Evolutionary conservation across 2,329 filamentous ascomycete genomes (phyloP), one percentile per base, ranked within the genome.

Genomic region (Aureobasidium sp.): DNA sequence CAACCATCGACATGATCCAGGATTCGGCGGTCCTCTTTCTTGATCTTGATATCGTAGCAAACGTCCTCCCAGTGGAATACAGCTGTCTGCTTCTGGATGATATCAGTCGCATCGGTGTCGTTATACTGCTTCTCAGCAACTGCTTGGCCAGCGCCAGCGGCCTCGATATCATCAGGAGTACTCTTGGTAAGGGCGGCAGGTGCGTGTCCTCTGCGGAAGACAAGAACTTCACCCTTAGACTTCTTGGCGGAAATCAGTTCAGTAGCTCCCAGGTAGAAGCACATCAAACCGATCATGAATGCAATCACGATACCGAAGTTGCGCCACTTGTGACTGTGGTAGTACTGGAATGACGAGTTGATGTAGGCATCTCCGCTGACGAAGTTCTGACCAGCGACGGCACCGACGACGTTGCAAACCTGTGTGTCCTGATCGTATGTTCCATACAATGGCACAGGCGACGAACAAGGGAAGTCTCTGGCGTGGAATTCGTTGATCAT

Each of bases 401-500:
- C 71, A 13, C 78, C 78, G 10, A 78, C 73, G 27, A 75, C 69
- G 7, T 71, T 71, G 68, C 78, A 80, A 44, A 77, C 71, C 47
- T 68, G 68, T 55, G 74, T 65, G 46, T 69, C n/a, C 13, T 69
- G 68, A 5, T 66, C 56, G 1, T 75, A 61, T 48, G 69, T 67
- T 0, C 70, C 67, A 64, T 82, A 83, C 1, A 56, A 29, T 0
- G 82, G 81, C 17, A 84, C 71, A 41, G 76, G 78, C 3, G 59
- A 65, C 0, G 69, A 70, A 65, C 82, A 85, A 1, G 59, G 51
- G 71, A 87, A 94, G 0, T 84, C 65, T 17, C 87, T 83, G 63
- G 78, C 76, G 67, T 85, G 74, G 68, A 96, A 96, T 73, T 96
- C 92, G 59, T 64, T 64, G 66, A 89, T 82, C 82, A 93, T 87